These are phyloP conservation scores for Perilla frutescens DNA, from an alignment of 257 asterid species.

Conservation along the genomic window DNA sequence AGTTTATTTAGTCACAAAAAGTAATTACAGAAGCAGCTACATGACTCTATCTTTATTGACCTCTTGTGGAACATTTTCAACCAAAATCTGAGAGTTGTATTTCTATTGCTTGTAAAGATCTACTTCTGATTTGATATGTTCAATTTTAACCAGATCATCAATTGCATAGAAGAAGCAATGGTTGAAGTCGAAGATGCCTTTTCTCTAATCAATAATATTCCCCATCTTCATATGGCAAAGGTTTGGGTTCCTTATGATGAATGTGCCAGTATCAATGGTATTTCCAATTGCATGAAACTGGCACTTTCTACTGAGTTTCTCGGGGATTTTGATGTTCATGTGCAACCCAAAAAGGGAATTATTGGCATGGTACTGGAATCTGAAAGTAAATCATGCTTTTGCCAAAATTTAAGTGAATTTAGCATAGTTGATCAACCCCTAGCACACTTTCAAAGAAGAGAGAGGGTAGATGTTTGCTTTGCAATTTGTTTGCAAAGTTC, in stretches of 20 bases:
- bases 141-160: background rate
- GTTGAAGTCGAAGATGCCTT: background rate
- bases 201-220: background rate
- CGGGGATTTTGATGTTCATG: background rate
- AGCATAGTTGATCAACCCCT: background rate
- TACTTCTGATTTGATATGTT: background rate
- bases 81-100: no score
- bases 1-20: background rate
- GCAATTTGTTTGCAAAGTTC: conserved; percentile 6
- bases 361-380: background rate
- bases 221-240: conserved; percentile 8
- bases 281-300: background rate
- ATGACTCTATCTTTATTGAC: background rate
- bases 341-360: background rate
- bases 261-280: background rate
- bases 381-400: background rate
- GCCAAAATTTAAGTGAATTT: background rate
- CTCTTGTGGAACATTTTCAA: background rate
- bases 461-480: background rate
- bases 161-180: background rate
- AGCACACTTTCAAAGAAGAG: background rate
- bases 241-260: conserved; percentile 15
- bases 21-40: background rate
- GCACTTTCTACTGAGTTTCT: no score
- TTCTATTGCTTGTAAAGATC: background rate